Conservation (phyloP, 495 filamentous ascomycete genomes). For the Xylaria nigripes region DNA sequence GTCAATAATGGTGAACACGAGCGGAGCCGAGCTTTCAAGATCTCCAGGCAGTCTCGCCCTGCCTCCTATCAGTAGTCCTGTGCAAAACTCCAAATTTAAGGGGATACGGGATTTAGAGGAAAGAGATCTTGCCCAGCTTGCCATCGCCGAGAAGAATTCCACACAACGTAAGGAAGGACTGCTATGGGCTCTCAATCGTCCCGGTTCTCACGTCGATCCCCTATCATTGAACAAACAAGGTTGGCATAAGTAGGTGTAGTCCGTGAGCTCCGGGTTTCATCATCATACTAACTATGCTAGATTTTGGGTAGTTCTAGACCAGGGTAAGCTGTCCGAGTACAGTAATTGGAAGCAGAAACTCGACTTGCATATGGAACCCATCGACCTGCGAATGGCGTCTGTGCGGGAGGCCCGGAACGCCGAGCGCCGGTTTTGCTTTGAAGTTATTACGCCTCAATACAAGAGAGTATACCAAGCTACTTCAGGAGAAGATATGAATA, state of each 20-base stretch:
- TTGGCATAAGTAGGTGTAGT: slow-evolving; percentile 86
- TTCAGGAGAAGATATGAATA: slow-evolving; percentile 95
- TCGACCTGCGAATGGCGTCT: slow-evolving; percentile 93
- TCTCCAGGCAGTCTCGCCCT: slow-evolving; percentile 38
- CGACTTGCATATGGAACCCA: slow-evolving; percentile 96
- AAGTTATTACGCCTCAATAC: slow-evolving; percentile 94
- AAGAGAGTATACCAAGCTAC: slow-evolving; percentile 97
- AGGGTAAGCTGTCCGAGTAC: slow-evolving; percentile 93
- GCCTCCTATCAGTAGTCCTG: slow-evolving; percentile 38
- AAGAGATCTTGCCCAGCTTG: slow-evolving; percentile 48
- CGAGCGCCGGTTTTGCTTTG: slow-evolving; percentile 94
- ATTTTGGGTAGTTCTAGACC: slow-evolving; percentile 97
- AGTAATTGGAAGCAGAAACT: slow-evolving; percentile 98
- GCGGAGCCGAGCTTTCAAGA: slow-evolving; percentile 30
- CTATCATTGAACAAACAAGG: slow-evolving; percentile 92
- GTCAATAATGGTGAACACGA: slow-evolving; percentile 12
- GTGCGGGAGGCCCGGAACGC: slow-evolving; percentile 91
- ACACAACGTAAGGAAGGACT: slow-evolving; percentile 75
- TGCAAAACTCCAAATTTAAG: slow-evolving; percentile 63
- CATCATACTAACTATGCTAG: slow-evolving; percentile 37
- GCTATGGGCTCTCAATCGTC: slow-evolving; percentile 87
- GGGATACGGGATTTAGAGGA: slow-evolving; percentile 88
- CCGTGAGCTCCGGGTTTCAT: not conserved
- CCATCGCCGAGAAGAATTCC: slow-evolving; percentile 41
- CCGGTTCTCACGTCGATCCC: slow-evolving; percentile 90